A percentile compares a stretch with the other conserved stretches of the same genome.
Evolutionary conservation across 495 filamentous ascomycete genomes (phyloP).

Genomic region (Aspergillus biplanus): DNA sequence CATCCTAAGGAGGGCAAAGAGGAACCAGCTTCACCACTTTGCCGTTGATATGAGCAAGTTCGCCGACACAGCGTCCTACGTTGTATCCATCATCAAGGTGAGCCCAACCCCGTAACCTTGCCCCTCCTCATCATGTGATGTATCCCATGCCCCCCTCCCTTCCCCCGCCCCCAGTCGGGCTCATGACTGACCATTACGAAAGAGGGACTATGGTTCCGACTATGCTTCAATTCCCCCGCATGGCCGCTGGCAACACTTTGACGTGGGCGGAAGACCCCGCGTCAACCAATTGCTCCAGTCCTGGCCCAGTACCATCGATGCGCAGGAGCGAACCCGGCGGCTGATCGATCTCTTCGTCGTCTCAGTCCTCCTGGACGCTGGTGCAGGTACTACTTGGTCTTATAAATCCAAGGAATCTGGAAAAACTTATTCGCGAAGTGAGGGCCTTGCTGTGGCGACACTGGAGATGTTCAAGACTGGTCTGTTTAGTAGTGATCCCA

Average conservation of each 20-base stretch:
- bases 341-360: conserved; percentile 71
- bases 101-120: conserved; percentile 11
- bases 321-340: conserved; percentile 64
- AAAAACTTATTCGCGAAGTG: conserved; percentile 79
- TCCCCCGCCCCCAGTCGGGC: neutral
- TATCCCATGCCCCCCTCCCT: neutral
- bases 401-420: conserved; percentile 93
- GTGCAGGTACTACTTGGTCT: conserved; percentile 68
- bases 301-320: conserved; percentile 64
- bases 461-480: conserved; percentile 98
- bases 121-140: conserved; percentile 13
- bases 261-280: conserved; percentile 68
- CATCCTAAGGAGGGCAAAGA: conserved; percentile 75
- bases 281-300: conserved; percentile 66
- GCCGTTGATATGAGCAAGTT: conserved; percentile 91
- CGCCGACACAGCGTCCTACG: conserved; percentile 83
- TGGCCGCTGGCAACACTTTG: conserved; percentile 74
- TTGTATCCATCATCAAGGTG: conserved; percentile 97
- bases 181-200: conserved; percentile 22
- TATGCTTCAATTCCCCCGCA: conserved; percentile 79
- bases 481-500: conserved; percentile 82
- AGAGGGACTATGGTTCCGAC: conserved; percentile 89
- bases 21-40: conserved; percentile 84
- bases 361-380: conserved; percentile 70
- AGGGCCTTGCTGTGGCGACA: conserved; percentile 91